A percentile compares a stretch with the other conserved stretches of the same genome.
Evolutionary conservation across 2,329 filamentous ascomycete species (phyloP).

Genomic region (Fusarium nelsonii): DNA sequence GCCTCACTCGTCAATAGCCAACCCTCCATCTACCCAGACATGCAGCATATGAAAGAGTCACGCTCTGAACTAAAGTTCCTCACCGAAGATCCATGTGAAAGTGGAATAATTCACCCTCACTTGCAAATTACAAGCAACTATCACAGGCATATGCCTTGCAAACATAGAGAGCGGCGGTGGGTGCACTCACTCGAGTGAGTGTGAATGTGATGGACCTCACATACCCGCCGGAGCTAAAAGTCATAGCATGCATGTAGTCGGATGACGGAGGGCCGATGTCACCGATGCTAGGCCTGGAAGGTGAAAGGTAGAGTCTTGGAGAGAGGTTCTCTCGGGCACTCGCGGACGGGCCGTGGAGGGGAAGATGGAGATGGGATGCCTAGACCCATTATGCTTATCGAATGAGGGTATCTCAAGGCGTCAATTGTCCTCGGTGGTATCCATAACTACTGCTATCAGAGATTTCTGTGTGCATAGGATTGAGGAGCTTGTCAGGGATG

Average conservation of each 20-base stretch:
- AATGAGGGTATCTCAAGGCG: constrained; percentile 1
- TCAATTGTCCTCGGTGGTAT: constrained; percentile 2
- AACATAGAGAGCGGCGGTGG: constrained; percentile 20
- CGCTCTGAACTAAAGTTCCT: constrained; percentile 4
- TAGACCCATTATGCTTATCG: constrained; percentile 36
- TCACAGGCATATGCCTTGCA: constrained; percentile 18
- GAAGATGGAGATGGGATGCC: constrained; percentile 27
- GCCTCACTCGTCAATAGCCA: constrained; percentile 8
- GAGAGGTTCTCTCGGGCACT: constrained; percentile 33
- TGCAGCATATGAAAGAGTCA: constrained; percentile 21
- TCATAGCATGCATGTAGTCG: constrained; percentile 46
- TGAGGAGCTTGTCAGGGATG: constrained; percentile 26
- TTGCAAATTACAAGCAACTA: constrained; percentile 4
- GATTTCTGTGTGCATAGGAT: constrained; percentile 36
- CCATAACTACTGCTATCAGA: constrained; percentile 11
- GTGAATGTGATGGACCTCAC: constrained; percentile 45
- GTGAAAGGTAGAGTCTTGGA: constrained; percentile 21
- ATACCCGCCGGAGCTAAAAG: constrained; percentile 50
- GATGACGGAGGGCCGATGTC: constrained; percentile 39
- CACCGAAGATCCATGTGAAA: constrained; percentile 12
- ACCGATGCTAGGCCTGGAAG: constrained; percentile 38
- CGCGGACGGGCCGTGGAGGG: constrained; percentile 48
- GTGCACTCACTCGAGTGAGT: not conserved
- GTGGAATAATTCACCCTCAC: constrained; percentile 4
- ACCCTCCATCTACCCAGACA: constrained; percentile 7